These are phyloP conservation scores for Lachancea mirantina DNA, from an alignment of 805 yeast species.

Conservation along the genomic window DNA sequence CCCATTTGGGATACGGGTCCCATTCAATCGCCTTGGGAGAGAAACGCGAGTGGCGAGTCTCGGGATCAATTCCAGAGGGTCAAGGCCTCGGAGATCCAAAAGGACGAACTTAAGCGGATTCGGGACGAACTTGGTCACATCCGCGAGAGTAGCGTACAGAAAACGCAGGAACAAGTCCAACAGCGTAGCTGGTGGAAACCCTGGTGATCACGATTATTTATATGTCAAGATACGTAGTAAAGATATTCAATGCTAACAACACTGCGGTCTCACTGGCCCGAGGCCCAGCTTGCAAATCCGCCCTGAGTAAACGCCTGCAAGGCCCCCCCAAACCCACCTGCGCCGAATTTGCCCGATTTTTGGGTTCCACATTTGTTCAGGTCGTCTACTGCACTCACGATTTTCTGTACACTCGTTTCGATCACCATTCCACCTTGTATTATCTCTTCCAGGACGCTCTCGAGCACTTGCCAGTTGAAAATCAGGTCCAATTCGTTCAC, in stretches of 20 bases:
- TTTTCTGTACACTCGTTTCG: slow-evolving; percentile 76
- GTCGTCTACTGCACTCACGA: slow-evolving; percentile 75
- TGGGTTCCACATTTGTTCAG: slow-evolving; percentile 24
- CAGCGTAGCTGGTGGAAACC: slow-evolving; percentile 31
- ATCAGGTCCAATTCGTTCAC: slow-evolving; percentile 95
- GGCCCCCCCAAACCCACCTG: slow-evolving; percentile 24
- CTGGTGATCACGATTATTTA: slow-evolving; percentile 14
- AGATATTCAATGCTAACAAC: background rate
- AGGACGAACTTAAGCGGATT: slow-evolving; percentile 28
- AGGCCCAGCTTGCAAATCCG: slow-evolving; percentile 32
- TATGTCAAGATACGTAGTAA: background rate
- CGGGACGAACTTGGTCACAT: slow-evolving; percentile 35
- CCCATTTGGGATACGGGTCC: slow-evolving; percentile 82
- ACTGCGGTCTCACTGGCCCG: slow-evolving; percentile 21
- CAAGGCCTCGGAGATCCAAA: slow-evolving; percentile 30
- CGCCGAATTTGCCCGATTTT: slow-evolving; percentile 17
- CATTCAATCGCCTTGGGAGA: slow-evolving; percentile 61
- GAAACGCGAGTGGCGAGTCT: slow-evolving; percentile 21
- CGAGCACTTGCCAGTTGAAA: slow-evolving; percentile 97
- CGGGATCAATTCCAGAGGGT: slow-evolving; percentile 37
- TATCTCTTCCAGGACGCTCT: slow-evolving; percentile 84
- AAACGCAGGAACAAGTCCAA: slow-evolving; percentile 29
- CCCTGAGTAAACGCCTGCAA: slow-evolving; percentile 30
- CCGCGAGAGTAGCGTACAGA: slow-evolving; percentile 34
- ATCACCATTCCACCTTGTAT: slow-evolving; percentile 98